These are phyloP conservation scores for Clarkia xantiana DNA, from an alignment of 345 rosid genomes.

Conservation along the genomic window DNA sequence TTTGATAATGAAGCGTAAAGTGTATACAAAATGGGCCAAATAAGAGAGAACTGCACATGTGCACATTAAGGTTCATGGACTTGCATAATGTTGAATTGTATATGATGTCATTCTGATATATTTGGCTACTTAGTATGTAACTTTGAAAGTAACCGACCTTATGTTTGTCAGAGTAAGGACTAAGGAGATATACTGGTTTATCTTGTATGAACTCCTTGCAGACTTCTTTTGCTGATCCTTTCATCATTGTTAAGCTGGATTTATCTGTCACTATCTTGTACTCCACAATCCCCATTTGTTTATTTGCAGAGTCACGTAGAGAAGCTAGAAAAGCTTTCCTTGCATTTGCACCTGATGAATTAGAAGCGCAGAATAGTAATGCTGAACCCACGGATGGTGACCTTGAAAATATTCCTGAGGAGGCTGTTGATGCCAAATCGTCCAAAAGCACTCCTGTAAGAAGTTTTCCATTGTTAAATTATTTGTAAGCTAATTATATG, in stretches of 20 bases:
- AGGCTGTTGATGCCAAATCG: constrained; percentile 26
- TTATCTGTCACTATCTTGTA: background rate
- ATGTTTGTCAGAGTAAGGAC: too few species aligned
- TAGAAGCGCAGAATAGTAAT: constrained; percentile 16
- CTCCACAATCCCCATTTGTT: background rate
- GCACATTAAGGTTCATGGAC: too few species aligned
- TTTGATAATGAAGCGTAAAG: too few species aligned
- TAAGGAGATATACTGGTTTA: too few species aligned
- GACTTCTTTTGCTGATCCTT: background rate
- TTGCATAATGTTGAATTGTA: too few species aligned
- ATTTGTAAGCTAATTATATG: background rate
- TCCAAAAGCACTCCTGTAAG: constrained; percentile 69
- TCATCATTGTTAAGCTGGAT: background rate
- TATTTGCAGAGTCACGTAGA: constrained; percentile 61
- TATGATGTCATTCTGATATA: too few species aligned
- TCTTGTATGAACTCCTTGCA: too few species aligned
- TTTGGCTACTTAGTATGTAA: too few species aligned
- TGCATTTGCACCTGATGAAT: constrained; percentile 67
- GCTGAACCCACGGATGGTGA: constrained; percentile 27
- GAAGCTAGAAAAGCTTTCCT: constrained; percentile 94
- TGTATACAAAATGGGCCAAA: too few species aligned
- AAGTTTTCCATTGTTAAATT: constrained; percentile 11
- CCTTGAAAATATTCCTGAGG: constrained; percentile 22
- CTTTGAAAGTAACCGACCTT: too few species aligned
- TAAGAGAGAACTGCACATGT: too few species aligned